Base-by-base conservation (phyloP, 306 rosid genomes). In the Betula pendula region DNA sequence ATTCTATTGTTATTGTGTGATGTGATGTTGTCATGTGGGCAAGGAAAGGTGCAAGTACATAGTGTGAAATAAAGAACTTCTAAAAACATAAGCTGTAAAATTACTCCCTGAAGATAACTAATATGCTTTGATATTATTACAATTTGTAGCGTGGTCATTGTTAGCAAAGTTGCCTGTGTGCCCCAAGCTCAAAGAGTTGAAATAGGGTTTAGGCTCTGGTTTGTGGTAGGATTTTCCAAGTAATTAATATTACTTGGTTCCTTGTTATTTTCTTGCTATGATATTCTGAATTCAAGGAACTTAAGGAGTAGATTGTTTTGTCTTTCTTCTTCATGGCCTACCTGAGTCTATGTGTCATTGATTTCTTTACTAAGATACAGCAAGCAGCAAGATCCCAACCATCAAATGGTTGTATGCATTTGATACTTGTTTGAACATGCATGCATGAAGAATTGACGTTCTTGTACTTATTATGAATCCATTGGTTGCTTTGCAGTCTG, bases 401-500 rank as follows among this genome's bases (percentile, higher is more conserved):
- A 19, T 22, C 35, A 50, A 55, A 45, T 20, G 6, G 53, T 68
- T 76, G 52, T 72, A 44, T 44, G 68, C 71, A 2, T 59, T 59
- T 55, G 52, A 33, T 74, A 15, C 49, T 44, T 40, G 47, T 80
- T 20, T 49, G 20, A 59, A 25, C 56, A n/a, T 20, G 35, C 43
- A 66, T 19, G 15, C 8, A 8, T 68, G 42, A 31, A 51, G 24
- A n/a, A 43, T 49, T 60, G 68, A 31, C 45, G 24, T 59, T 9
- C n/a, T 44, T 59, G 42, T 80, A 50, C 59, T 68, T 77, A 43
- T 72, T 50, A 52, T 74, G 82, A 53, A 78, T 17, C 50, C 59
- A 50, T 56, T 71, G 74, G 75, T 58, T 27, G 20, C 27, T 79
- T 83, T 79, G 79, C 84, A 94, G 97, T 92, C 87, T 88, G 80